Evolutionary conservation across 2,329 filamentous ascomycete genomes (phyloP).

Genomic region (Aspergillus hortae): DNA sequence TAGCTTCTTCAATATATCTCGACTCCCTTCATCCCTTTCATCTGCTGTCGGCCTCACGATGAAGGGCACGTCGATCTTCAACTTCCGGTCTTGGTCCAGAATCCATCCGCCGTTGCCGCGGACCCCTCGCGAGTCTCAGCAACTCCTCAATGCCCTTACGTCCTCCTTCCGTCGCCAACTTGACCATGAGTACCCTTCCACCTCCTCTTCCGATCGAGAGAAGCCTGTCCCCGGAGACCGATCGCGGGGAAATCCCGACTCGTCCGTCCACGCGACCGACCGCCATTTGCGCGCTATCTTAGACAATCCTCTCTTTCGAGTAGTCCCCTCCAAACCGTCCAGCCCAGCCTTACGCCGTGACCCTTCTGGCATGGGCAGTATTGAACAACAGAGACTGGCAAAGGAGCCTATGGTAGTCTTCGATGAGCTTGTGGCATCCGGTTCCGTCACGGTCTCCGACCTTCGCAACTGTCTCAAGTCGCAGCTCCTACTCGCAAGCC

Average conservation of each 20-base stretch:
- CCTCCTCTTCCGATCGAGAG: conserved; percentile 9
- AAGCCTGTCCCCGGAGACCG: neutral
- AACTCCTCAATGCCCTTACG: conserved; percentile 59
- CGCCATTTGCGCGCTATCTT: conserved; percentile 37
- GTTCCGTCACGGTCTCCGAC: conserved; percentile 24
- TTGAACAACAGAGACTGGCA: conserved; percentile 17
- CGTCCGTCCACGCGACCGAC: conserved; percentile 32
- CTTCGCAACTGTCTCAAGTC: conserved; percentile 30
- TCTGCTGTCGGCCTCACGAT: conserved; percentile 34
- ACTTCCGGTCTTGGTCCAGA: conserved; percentile 51
- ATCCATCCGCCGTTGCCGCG: conserved; percentile 52
- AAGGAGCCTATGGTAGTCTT: conserved; percentile 34
- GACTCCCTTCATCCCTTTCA: neutral
- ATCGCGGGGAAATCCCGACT: conserved; percentile 18
- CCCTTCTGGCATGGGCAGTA: conserved; percentile 8
- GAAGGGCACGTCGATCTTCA: conserved; percentile 48
- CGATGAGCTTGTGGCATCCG: conserved; percentile 38
- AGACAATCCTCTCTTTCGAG: conserved; percentile 40
- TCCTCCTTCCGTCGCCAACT: conserved; percentile 62
- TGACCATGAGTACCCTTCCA: conserved; percentile 53
- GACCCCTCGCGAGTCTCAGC: conserved; percentile 55
- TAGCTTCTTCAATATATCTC: neutral
- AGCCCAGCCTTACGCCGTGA: conserved; percentile 15
- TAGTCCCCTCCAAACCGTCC: conserved; percentile 33
- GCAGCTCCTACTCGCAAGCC: conserved; percentile 30